These are phyloP conservation scores for Artemisia argyi DNA, from an alignment of 129 eudicot species.

Conservation along the genomic window DNA sequence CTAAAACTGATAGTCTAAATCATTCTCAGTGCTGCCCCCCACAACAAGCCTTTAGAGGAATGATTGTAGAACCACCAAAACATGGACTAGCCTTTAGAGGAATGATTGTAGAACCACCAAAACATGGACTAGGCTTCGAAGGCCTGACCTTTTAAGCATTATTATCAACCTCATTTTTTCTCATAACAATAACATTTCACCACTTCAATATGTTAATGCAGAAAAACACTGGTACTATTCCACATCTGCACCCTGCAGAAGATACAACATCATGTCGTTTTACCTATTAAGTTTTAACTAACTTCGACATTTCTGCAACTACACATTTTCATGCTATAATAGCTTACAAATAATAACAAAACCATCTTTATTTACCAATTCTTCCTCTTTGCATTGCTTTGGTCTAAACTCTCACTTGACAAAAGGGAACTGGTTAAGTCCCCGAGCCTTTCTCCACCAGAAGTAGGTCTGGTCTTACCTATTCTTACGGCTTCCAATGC, in stretches of 20 bases:
- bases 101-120: too few species aligned
- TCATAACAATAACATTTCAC: too few species aligned
- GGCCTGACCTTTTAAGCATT: too few species aligned
- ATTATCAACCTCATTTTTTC: too few species aligned
- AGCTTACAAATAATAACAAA: constrained; percentile 24
- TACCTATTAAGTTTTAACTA: constrained; percentile 1
- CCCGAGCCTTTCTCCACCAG: constrained; percentile 56
- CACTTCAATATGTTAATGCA: neutral
- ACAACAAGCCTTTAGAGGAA: too few species aligned
- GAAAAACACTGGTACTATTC: constrained; percentile 2
- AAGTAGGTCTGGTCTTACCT: constrained; percentile 65
- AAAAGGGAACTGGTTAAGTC: constrained; percentile 34
- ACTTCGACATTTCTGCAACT: constrained; percentile 7
- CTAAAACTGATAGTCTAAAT: too few species aligned
- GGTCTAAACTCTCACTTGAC: constrained; percentile 34
- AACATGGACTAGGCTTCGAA: too few species aligned
- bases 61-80: too few species aligned
- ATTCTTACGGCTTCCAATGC: constrained; percentile 44
- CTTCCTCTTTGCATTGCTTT: constrained; percentile 39
- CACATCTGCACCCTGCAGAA: constrained; percentile 2
- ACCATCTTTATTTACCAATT: constrained; percentile 11
- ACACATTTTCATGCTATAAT: constrained; percentile 7
- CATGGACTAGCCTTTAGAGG: too few species aligned
- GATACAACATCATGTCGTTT: neutral
- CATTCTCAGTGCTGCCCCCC: too few species aligned